A percentile compares a stretch with the other conserved stretches of the same genome.
These are phyloP conservation scores for Rhodotorula glutinis DNA, from an alignment of 1,284 basidiomycete species.

Conservation along the genomic window DNA sequence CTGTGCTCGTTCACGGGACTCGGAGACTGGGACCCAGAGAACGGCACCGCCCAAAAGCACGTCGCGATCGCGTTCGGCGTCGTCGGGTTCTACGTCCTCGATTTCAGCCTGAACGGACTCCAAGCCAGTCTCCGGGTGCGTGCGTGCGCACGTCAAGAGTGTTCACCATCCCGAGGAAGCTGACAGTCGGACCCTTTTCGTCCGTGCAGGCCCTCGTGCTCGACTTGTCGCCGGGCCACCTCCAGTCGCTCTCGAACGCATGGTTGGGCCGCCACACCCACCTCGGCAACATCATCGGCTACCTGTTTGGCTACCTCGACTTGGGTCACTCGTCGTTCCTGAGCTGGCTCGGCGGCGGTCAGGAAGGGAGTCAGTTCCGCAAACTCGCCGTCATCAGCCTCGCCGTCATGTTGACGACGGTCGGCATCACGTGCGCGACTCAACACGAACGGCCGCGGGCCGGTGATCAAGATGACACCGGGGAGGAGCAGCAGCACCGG, in stretches of 20 bases:
- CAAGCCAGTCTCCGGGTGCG: slow-evolving; percentile 39
- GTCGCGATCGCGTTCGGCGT: slow-evolving; percentile 80
- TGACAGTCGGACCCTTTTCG: too few relatives aligned
- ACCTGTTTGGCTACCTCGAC: slow-evolving; percentile 72
- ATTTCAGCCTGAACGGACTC: slow-evolving; percentile 80
- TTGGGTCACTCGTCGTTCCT: slow-evolving; percentile 53
- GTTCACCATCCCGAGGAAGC: too few relatives aligned
- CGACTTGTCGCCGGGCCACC: slow-evolving; percentile 79
- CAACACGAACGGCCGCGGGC: slow-evolving; percentile 64
- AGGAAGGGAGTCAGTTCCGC: slow-evolving; percentile 78
- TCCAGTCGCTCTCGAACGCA: slow-evolving; percentile 89
- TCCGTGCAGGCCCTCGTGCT: slow-evolving; percentile 69
- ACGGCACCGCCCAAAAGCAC: slow-evolving; percentile 59
- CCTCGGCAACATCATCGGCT: slow-evolving; percentile 90
- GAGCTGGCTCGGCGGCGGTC: slow-evolving; percentile 60
- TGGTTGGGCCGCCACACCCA: slow-evolving; percentile 96
- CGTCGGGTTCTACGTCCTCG: slow-evolving; percentile 86
- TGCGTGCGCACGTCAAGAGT: too few relatives aligned
- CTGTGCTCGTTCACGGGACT: slow-evolving; percentile 56
- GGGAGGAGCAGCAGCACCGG: too few relatives aligned
- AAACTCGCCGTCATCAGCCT: slow-evolving; percentile 89
- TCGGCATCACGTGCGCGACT: slow-evolving; percentile 78
- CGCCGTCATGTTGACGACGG: slow-evolving; percentile 70
- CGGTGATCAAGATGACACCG: neutral
- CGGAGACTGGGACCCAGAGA: slow-evolving; percentile 85